These are phyloP conservation scores for Aspergillus sclerotioniger DNA, from an alignment of 495 filamentous ascomycete genomes.

Conservation along the genomic window DNA sequence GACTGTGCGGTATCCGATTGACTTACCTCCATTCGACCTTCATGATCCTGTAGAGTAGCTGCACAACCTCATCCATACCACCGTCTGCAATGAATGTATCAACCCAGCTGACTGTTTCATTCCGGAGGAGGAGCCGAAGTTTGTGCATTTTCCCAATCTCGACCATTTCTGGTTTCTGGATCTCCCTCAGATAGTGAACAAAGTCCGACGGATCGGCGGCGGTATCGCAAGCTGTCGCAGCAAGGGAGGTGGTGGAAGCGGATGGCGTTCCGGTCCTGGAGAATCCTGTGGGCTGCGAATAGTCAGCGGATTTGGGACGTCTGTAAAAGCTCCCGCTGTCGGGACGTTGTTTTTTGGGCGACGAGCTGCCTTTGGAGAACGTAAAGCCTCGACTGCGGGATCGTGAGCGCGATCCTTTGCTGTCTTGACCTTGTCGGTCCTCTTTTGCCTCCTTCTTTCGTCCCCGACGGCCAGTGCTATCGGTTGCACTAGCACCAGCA, in stretches of 20 bases:
- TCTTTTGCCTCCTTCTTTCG: slow-evolving; percentile 42
- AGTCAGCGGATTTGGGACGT: slow-evolving; percentile 44
- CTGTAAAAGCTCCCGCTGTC: slow-evolving; percentile 40
- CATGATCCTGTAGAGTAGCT: slow-evolving; percentile 83
- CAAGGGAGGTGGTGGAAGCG: slow-evolving; percentile 40
- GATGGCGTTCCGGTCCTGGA: slow-evolving; percentile 47
- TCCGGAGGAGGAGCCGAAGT: slow-evolving; percentile 81
- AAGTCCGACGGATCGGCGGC: slow-evolving; percentile 70
- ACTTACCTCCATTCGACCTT: slow-evolving; percentile 92
- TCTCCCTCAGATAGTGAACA: slow-evolving; percentile 73
- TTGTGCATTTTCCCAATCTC: slow-evolving; percentile 96
- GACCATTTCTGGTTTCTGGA: slow-evolving; percentile 73
- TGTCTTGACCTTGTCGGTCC: slow-evolving; percentile 32
- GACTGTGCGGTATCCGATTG: slow-evolving; percentile 1
- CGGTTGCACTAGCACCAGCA: slow-evolving; percentile 28
- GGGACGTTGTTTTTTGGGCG: slow-evolving; percentile 57
- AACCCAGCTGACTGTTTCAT: slow-evolving; percentile 94
- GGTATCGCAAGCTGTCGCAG: slow-evolving; percentile 44
- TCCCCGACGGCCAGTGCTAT: slow-evolving; percentile 43
- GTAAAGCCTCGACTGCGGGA: slow-evolving; percentile 77
- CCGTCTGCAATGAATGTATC: slow-evolving; percentile 84
- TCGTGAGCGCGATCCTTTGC: slow-evolving; percentile 57
- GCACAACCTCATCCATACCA: slow-evolving; percentile 89
- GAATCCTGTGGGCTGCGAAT: slow-evolving; percentile 43
- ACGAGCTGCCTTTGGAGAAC: slow-evolving; percentile 59